phyloP scores from a whole-genome alignment of 2,329 filamentous ascomycete species.

The Monilinia laxa region DNA sequence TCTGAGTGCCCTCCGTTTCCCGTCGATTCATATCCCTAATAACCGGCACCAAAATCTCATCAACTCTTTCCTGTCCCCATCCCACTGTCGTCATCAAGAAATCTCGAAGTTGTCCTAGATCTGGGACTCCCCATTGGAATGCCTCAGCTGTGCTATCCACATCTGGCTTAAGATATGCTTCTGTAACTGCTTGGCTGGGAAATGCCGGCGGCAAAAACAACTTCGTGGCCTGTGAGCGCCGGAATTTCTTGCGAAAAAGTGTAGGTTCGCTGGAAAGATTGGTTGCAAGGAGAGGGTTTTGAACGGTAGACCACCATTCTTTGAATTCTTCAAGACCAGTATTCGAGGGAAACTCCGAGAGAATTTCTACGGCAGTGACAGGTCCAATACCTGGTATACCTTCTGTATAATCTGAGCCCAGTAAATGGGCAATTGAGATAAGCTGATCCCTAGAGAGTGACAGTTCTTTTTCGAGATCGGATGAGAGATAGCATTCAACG shows the following conservation, averaged over 20 bases:
- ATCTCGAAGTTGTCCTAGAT: constrained; percentile 77
- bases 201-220: constrained; percentile 82
- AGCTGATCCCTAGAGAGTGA: constrained; percentile 83
- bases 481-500: constrained; percentile 88
- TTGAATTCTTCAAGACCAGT: constrained; percentile 70
- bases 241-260: constrained; percentile 81
- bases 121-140: constrained; percentile 95
- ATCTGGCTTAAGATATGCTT: constrained; percentile 82
- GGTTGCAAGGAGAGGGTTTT: constrained; percentile 58
- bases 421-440: constrained; percentile 83
- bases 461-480: constrained; percentile 85
- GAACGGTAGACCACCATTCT: constrained; percentile 83
- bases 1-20: constrained; percentile 86
- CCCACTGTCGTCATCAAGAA: constrained; percentile 93
- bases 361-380: constrained; percentile 89
- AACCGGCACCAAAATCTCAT: constrained; percentile 93
- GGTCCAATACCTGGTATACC: constrained; percentile 88
- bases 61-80: constrained; percentile 87
- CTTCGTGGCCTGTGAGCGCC: constrained; percentile 73
- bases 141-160: constrained; percentile 75
- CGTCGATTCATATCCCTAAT: constrained; percentile 92
- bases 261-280: constrained; percentile 58
- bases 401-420: constrained; percentile 94
- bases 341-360: constrained; percentile 74
- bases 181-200: constrained; percentile 72